Base-by-base conservation (phyloP, 805 yeast species). In the Metschnikowia shivogae region DNA sequence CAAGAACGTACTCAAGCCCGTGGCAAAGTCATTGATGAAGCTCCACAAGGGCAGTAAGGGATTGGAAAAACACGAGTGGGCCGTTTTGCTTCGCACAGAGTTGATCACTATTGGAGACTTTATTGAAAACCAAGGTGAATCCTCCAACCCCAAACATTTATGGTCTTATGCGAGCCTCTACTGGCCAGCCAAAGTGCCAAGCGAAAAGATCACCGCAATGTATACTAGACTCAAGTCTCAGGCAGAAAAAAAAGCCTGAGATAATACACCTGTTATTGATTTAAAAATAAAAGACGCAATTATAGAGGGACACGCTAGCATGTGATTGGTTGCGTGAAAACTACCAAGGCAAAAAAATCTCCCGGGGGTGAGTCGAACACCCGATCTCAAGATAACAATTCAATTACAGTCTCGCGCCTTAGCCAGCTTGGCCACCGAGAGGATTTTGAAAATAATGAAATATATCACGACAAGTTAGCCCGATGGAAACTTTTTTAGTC, bases 121-220 rank as follows among this genome's bases (percentile, higher is more conserved):
- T 57, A 88, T 88, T 44, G 46, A 47, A 12, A 55, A 52, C 12
- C 44, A 49, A 34, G 57, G 49, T 19, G 36, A 45, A 2, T 59
- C 68, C 26, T 71, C 64, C 6, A 76, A 72, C 46, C 69, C 72
- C 46, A 82, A 77, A 59, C 93, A 88, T 56, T 65, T 89, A 47
- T 89, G 97, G 96, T 78, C 86, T 27, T 88, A 84, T 61, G 88
- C 93, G 4, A 75, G 89, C 17, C 76, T 78, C 43, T 89, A 81
- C 67, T 89, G 97, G 97, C 97, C 97, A 2, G 86, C 81, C 3
- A 77, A 78, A 49, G 96, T 83, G n/a, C 80, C 85, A 34, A 83
- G 92, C 48, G 64, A 72, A 32, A 84, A 84, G 66, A 78, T 89
- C 50, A 74, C 76, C 58, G 82, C 78, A 27, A 89, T 89, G 96